Conservation (phyloP, 2,329 filamentous ascomycete species). For the Ceratocystis destructans region DNA sequence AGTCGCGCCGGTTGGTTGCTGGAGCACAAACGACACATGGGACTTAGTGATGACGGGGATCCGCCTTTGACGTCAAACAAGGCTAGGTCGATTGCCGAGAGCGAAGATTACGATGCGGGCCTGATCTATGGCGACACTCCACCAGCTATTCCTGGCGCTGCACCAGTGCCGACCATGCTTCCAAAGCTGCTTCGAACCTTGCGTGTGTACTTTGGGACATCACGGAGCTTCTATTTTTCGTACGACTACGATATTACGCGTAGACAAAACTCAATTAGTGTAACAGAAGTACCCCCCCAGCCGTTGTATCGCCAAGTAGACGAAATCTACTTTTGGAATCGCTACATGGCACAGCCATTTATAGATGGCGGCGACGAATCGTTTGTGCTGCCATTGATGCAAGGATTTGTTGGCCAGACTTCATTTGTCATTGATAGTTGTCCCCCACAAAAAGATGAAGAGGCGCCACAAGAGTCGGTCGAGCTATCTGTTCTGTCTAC, state of each 20-base stretch:
- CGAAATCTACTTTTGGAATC: conserved; percentile 82
- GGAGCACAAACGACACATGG: conserved; percentile 55
- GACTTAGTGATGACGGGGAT: conserved; percentile 39
- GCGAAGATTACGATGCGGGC: conserved; percentile 17
- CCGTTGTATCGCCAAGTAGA: conserved; percentile 64
- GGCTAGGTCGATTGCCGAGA: conserved; percentile 25
- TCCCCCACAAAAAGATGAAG: conserved; percentile 40
- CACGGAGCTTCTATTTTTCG: conserved; percentile 82
- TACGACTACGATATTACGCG: conserved; percentile 89
- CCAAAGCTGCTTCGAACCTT: conserved; percentile 76
- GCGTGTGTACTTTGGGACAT: conserved; percentile 69
- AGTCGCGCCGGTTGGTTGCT: conserved; percentile 68
- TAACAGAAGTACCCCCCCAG: conserved; percentile 29
- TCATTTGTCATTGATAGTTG: conserved; percentile 59
- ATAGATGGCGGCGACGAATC: conserved; percentile 56
- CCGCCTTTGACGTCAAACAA: conserved; percentile 25
- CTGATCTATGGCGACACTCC: conserved; percentile 15
- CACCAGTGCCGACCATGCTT: conserved; percentile 41
- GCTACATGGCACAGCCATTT: conserved; percentile 58
- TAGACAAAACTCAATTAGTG: conserved; percentile 34
- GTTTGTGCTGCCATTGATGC: conserved; percentile 69
- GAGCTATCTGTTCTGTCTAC: conserved; percentile 31
- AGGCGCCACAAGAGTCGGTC: conserved; percentile 32
- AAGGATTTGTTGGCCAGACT: conserved; percentile 84
- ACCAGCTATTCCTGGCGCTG: neutral